phyloP scores from a whole-genome alignment of 2,329 filamentous ascomycete genomes.

The Clarireedia sp. region DNA sequence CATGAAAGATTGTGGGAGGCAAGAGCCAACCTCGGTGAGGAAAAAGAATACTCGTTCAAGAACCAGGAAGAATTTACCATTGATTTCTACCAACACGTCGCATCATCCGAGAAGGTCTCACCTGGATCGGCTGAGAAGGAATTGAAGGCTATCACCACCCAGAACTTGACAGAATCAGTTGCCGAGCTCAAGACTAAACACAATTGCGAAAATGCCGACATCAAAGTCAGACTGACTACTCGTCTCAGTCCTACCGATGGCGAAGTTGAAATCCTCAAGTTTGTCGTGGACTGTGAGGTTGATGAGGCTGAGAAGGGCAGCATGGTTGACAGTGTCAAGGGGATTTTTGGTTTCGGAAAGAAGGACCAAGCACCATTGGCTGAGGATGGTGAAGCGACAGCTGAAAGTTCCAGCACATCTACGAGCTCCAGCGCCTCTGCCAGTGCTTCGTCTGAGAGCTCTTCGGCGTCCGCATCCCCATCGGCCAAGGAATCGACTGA shows the following conservation, averaged over 20 bases:
- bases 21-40: conserved; percentile 64
- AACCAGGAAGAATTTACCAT: conserved; percentile 76
- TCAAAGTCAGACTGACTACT: conserved; percentile 72
- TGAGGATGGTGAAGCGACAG: conserved; percentile 48
- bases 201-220: conserved; percentile 61
- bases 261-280: conserved; percentile 68
- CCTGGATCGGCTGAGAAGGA: conserved; percentile 47
- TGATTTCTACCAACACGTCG: conserved; percentile 68
- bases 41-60: conserved; percentile 79
- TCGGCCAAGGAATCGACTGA: conserved; percentile 22
- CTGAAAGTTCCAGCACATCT: conserved; percentile 40
- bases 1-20: conserved; percentile 79
- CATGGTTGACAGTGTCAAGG: conserved; percentile 90
- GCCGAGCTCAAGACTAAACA: conserved; percentile 69
- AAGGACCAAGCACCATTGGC: conserved; percentile 66
- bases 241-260: conserved; percentile 66
- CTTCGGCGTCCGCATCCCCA: conserved; percentile 32
- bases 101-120: conserved; percentile 34
- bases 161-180: conserved; percentile 81
- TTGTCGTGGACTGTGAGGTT: conserved; percentile 77
- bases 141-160: conserved; percentile 61
- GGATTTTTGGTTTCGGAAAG: conserved; percentile 90
- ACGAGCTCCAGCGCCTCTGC: conserved; percentile 15
- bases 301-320: conserved; percentile 66
- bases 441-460: conserved; percentile 38